Base-by-base conservation (phyloP, 2,329 filamentous ascomycete species). In the Paecilomyces sp. region DNA sequence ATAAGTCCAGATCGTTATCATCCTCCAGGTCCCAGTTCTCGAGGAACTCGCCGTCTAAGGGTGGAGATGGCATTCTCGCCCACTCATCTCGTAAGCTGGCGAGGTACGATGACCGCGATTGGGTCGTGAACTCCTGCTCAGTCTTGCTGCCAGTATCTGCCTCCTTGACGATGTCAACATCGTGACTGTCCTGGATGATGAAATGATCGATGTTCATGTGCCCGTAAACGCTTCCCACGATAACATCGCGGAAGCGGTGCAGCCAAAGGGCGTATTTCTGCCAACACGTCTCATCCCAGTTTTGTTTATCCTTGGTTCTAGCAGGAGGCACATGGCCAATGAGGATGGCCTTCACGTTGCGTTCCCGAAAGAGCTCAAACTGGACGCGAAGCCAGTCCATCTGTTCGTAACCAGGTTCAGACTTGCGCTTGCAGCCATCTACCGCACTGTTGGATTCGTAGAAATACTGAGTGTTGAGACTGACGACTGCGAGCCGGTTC, bases 141-240 rank as follows among this genome's bases (percentile, higher is more conserved):
- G 54, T 55, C 30, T 51, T 52, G n/a, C 56, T 56, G 11, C 54
- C 52, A 15, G 53, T 55, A 24, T 59, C 59, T 5, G 34, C 71
- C 57, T 34, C 67, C 52, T 75, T 76, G 28, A 78, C 76, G 55
- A 91, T 81, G 62, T 89, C 82, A 58, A 97, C 82, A 0, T 96
- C 84, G 50, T 89, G 82, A 60, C 87, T 90, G 72, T 97, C 93
- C 67, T 96, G 91, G 15, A 99, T 78, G 70, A 97, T 84, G 75
- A 99, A 99, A 74, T 99, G 94, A 68, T 99, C 94, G 64, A 97
- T 90, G 70, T 99, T 99, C 94, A 99, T 97, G 72, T 99, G 94
- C 1, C 93, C 94, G 70, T 89, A 99, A 5, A 96, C 70, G 28
- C 86, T 86, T 12, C 85, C 86, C 22, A 92, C 82, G 22, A 99